Evolutionary conservation across 2,329 filamentous ascomycete species (phyloP).

Genomic region (Scedosporium dehoogii): DNA sequence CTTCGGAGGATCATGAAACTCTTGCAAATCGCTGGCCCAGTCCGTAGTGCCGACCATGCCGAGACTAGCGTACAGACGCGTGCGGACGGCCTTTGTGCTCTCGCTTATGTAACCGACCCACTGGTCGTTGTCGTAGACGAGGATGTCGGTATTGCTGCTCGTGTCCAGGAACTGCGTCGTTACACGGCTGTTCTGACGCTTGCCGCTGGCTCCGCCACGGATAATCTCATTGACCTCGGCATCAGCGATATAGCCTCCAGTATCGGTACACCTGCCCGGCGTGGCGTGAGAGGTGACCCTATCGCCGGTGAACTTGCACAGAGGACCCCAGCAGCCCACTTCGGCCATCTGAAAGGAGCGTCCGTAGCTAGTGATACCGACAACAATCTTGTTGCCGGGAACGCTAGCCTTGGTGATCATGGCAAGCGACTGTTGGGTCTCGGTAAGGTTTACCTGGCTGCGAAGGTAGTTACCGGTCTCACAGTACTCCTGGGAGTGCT

Average conservation of each 20-base stretch:
- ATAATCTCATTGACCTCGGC: not conserved
- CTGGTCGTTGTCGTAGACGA: constrained; percentile 14
- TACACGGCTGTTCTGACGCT: not conserved
- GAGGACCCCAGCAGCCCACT: constrained; percentile 15
- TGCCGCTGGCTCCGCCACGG: not conserved
- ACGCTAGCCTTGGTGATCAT: constrained; percentile 18
- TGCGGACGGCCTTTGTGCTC: constrained; percentile 11
- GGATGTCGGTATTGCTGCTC: constrained; percentile 8
- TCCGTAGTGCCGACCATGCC: too few species aligned
- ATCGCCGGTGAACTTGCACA: constrained; percentile 16
- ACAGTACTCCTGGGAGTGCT: constrained; percentile 23
- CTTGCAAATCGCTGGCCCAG: too few species aligned
- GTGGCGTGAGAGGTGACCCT: constrained; percentile 12
- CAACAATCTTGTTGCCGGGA: constrained; percentile 17
- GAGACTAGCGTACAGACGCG: too few species aligned
- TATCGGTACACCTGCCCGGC: constrained; percentile 18
- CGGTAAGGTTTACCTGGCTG: constrained; percentile 25
- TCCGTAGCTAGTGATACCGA: constrained; percentile 22
- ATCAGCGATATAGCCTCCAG: constrained; percentile 18
- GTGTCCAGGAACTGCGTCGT: not conserved
- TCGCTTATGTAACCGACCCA: constrained; percentile 17
- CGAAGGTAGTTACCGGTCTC: constrained; percentile 22
- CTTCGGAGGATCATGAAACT: too few species aligned
- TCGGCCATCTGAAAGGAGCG: constrained; percentile 23
- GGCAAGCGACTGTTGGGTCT: constrained; percentile 21